phyloP scores from a whole-genome alignment of 768 basidiomycete species.

The Suillus ampliporus region DNA sequence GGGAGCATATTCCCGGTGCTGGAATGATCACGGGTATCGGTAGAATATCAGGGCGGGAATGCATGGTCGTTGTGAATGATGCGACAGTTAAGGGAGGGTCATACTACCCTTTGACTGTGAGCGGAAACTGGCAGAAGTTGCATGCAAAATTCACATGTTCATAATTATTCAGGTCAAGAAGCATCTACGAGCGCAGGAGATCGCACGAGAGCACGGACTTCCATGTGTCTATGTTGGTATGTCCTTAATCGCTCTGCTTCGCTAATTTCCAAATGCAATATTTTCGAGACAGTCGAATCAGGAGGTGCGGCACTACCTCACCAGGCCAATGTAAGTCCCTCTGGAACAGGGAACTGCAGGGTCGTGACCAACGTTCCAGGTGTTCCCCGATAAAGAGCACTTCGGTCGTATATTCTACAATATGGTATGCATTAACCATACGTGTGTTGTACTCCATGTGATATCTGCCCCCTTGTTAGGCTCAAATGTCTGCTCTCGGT shows the following conservation, averaged over 20 bases:
- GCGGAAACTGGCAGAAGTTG: constrained; percentile 15
- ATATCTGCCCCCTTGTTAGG: constrained; percentile 48
- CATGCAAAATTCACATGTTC: not conserved
- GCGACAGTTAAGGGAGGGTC: constrained; percentile 93
- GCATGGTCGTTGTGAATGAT: constrained; percentile 92
- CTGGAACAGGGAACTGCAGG: not conserved
- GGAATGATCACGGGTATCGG: constrained; percentile 90
- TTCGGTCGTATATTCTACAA: constrained; percentile 98
- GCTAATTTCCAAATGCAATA: constrained; percentile 8
- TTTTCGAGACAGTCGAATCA: constrained; percentile 72
- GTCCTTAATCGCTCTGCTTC: constrained; percentile 27
- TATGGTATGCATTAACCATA: constrained; percentile 61
- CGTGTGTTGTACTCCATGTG: constrained; percentile 5
- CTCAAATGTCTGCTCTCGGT: constrained; percentile 90
- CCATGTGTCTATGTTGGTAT: constrained; percentile 92
- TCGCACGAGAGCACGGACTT: constrained; percentile 87
- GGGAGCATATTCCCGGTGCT: constrained; percentile 79
- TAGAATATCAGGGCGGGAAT: constrained; percentile 79
- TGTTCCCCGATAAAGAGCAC: constrained; percentile 94
- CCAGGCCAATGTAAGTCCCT: constrained; percentile 73
- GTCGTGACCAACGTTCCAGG: constrained; percentile 39
- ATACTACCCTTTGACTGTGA: constrained; percentile 85
- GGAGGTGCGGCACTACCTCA: constrained; percentile 92
- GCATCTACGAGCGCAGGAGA: constrained; percentile 91
- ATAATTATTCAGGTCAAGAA: constrained; percentile 77